Base-by-base conservation (phyloP, 148 eudicot genomes). In the Rheum nobile region DNA sequence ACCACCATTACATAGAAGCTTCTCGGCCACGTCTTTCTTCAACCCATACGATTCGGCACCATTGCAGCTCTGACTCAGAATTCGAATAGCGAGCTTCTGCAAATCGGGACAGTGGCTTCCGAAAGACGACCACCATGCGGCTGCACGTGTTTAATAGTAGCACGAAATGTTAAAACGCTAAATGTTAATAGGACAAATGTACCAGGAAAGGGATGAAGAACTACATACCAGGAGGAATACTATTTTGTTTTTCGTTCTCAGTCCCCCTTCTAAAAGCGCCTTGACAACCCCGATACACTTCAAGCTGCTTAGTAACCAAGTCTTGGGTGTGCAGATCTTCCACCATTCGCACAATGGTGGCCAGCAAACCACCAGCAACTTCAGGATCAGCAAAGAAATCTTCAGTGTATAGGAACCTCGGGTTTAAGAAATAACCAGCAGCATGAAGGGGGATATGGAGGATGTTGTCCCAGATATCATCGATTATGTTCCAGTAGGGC, bases 371-470 rank as follows among this genome's bases (percentile, higher is more conserved):
- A 73, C 79, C 72, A 48, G 80, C 74, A 72, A 91, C 89, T 75
- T 89, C 94, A 0, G 80, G 34, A 73, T 91, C 94, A 29, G 79
- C 8, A 74, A 5, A 78, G 72, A 83, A 88, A 54, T 79, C 86
- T 37, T 72, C 76, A 7, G 84, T 19, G 65, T 81, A 85, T 22
- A 68, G 72, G 4, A 86, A 61, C 48, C 81, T 54, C 2, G 92
- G 90, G 47, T 91, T 89, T 32, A 89, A 74, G 63, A 73, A 83
- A 73, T 89, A 89, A 38, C 85, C 94, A 29, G 89, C 88, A 19
- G 90, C 82, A 81, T 91, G 97, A 61, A 89, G 86, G 21, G 89
- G 91, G 77, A 84, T 86, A 69, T 88, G 85, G 35, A 91, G 90
- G 70, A 79, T 21, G 3, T 78, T 57, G 57, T 86, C 77, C 94